Evolutionary conservation across 345 rosid species (phyloP), one percentile per base, ranked within the genome.

Genomic region (Arabis alpina): DNA sequence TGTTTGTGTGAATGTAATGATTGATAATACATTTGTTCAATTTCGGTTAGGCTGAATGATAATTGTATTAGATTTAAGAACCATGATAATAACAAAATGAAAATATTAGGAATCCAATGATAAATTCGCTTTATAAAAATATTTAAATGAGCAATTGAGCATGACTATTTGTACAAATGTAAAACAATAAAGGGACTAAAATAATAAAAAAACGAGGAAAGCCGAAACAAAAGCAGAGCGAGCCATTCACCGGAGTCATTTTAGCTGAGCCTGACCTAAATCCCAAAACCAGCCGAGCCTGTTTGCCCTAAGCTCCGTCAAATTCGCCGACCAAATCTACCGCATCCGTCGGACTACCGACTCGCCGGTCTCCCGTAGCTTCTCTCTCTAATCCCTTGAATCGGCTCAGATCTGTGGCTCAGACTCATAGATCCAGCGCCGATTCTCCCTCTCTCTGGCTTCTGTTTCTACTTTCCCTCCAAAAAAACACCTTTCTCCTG

Each of bases 361-460:
- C 82, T 65, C 59, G 47, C 50, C 66, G 54, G 32, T 72, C 61
- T 39, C 45, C 37, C 47, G 45, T 59, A 77, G 70, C 81, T 54
- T 10, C 19, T 50, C 71, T 66, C 52, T 73, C 70, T 65, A 27
- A 47, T 36, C 42, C 12, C 55, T 68, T 40, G 28, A 70, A 79
- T 81, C 89, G 85, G 88, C 93, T 83, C 73, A 77, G 91, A 85
- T 89, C 85, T 80, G 82, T 82, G 72, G 72, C 72, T 66, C 87
- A 75, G 42, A 77, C 72, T 66, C 87, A 75, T 37, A 77, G 75
- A 80, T 72, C 77, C 75, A 73, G 77, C 80, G 84, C 89, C 81
- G 74, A 76, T 71, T 76, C 36, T 51, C 61, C 48, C 1, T 24
- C 45, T 63, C 58, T 37, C 1, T 42, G 1, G 15, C 53, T 25